A percentile compares a stretch with the other conserved stretches of the same genome.
Conservation (phyloP, 192 early-diverging fungal genomes). For the Umbelopsis vinacea region DNA sequence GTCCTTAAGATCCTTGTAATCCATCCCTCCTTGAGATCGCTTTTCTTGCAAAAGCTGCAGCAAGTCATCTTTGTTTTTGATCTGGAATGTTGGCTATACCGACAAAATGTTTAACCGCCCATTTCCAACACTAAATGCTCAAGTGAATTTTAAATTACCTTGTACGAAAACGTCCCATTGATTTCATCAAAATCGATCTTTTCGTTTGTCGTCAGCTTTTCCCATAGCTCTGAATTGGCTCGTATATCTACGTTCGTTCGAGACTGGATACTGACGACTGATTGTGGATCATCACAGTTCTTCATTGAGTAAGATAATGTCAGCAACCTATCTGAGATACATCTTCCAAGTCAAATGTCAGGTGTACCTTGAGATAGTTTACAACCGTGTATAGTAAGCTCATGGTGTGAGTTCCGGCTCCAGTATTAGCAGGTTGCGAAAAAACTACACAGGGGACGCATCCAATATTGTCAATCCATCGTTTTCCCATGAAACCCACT, state of each 20-base stretch:
- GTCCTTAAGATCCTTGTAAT: constrained; percentile 76
- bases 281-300: constrained; percentile 61
- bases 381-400: constrained; percentile 61
- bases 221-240: constrained; percentile 56
- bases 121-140: neutral
- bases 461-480: neutral
- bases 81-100: constrained; percentile 67
- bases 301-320: constrained; percentile 22
- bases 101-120: neutral
- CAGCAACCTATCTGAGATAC: constrained; percentile 66
- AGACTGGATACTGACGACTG: constrained; percentile 58
- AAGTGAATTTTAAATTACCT: constrained; percentile 36
- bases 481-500: neutral
- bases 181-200: constrained; percentile 65
- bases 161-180: constrained; percentile 70
- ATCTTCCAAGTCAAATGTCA: constrained; percentile 38
- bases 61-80: constrained; percentile 74
- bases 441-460: constrained; percentile 15
- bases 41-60: constrained; percentile 60
- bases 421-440: constrained; percentile 62
- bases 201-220: constrained; percentile 61
- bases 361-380: constrained; percentile 54
- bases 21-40: constrained; percentile 65
- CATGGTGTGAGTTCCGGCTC: constrained; percentile 54
- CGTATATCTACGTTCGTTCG: constrained; percentile 61